Conservation (phyloP, 2,329 filamentous ascomycete genomes). For the Venturiaceae sp. region DNA sequence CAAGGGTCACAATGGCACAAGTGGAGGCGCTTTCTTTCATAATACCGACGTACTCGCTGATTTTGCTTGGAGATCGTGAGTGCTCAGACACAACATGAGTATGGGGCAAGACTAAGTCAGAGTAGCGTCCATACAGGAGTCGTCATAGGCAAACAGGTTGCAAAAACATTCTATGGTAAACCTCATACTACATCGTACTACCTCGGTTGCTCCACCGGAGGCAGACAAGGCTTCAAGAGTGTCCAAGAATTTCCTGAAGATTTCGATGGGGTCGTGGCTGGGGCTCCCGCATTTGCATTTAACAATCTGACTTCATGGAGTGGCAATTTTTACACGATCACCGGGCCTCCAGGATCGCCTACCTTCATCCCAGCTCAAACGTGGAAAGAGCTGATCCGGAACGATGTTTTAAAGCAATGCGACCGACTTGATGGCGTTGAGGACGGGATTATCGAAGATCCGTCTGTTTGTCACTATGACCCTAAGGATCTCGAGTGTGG, state of each 20-base stretch:
- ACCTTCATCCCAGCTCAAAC: constrained; percentile 28
- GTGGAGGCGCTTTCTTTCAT: constrained; percentile 35
- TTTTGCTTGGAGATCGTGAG: constrained; percentile 7
- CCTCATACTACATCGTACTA: constrained; percentile 30
- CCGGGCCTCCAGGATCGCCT: constrained; percentile 22
- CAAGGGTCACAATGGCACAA: constrained; percentile 32
- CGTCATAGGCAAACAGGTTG: constrained; percentile 30
- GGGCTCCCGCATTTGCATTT: constrained; percentile 22
- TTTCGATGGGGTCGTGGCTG: constrained; percentile 27
- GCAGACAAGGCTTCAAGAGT: constrained; percentile 20
- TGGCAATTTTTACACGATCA: constrained; percentile 31
- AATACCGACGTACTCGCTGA: constrained; percentile 31
- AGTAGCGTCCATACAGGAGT: constrained; percentile 25
- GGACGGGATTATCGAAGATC: constrained; percentile 25
- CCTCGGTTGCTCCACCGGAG: constrained; percentile 26
- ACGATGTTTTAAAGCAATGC: constrained; percentile 38
- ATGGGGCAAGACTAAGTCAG: not conserved
- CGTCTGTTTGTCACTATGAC: not conserved
- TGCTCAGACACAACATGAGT: not conserved
- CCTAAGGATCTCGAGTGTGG: not conserved
- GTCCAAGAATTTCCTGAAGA: constrained; percentile 24
- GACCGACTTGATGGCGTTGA: constrained; percentile 37
- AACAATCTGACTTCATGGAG: constrained; percentile 35
- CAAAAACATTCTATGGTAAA: constrained; percentile 28
- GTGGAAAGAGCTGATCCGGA: constrained; percentile 32